Evolutionary conservation across 176 grass and related monocot species (phyloP), one percentile per base, ranked within the genome.

Genomic region (Raddia guianensis): DNA sequence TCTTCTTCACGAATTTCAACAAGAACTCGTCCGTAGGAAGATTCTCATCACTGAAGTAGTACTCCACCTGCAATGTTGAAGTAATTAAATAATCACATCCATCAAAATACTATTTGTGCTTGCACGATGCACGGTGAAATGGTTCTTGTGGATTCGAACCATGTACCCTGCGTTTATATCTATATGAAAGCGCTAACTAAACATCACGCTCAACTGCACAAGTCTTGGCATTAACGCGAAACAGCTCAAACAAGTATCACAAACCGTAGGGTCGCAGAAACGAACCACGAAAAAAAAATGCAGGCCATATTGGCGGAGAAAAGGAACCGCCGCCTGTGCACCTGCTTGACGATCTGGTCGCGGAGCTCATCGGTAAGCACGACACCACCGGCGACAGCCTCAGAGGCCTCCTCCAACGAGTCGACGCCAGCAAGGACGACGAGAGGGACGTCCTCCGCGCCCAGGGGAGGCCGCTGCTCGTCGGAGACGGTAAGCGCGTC

Each of bases 31-130:
- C 96, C 0, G 86, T 86, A 10, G 93, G 90, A 60, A 99, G 84
- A 80, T 99, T 99, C 72, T 93, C 97, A 75, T 99, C 91, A 56
- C 97, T 90, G 56, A 99, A 91, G 86, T 99, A 99, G 85, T 93
- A 99, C 37, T 99, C 97, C 20, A 99, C 93, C 93, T 91, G 83
- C 58, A 92, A 88, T 43, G 27, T 44, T 10, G 21, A 7, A 82
- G 13, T 6, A 43, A 51, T 54, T 50, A 44, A 47, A 11, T 35
- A 49, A 53, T 45, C 73, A 48, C 20, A 54, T 0, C 51, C 21
- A 58, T 75, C 44, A 70, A 70, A 43, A 70, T 70, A 56, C 14
- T 1, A 2, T 43, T 50, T 40, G 62, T 27, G 69, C 3, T 63
- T 55, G 70, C 70, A 35, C 63, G 44, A 81, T 60, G 53, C 42